Conservation (phyloP, 345 rosid species). For the Raphanus sativus region DNA sequence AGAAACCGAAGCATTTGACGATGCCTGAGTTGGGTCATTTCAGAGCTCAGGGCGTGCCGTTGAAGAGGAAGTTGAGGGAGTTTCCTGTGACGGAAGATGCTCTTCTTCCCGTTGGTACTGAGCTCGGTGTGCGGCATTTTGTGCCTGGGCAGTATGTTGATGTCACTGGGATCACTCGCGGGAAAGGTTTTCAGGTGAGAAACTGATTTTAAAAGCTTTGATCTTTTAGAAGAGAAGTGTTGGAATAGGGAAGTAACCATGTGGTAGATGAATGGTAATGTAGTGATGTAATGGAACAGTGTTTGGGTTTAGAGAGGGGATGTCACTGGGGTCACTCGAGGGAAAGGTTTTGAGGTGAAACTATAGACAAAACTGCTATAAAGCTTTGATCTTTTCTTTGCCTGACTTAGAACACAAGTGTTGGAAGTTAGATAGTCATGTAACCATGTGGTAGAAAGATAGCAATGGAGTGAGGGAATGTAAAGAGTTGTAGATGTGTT, state of each 20-base stretch:
- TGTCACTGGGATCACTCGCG: conserved; percentile 80
- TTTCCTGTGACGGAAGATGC: conserved; percentile 96
- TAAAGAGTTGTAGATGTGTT: background rate
- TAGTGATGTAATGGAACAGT: background rate
- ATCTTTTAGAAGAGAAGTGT: background rate
- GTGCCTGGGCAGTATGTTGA: conserved; percentile 90
- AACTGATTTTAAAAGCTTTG: background rate
- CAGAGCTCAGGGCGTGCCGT: conserved; percentile 91
- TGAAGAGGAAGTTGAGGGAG: conserved; percentile 90
- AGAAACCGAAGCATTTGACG: conserved; percentile 89
- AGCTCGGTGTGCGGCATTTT: conserved; percentile 81
- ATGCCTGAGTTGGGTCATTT: conserved; percentile 97
- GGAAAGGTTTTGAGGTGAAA: conserved; percentile 52
- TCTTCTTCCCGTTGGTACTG: conserved; percentile 77
- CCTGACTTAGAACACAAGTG: background rate
- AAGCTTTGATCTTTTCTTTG: background rate
- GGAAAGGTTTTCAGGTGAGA: conserved; percentile 92
- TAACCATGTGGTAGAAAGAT: conserved; percentile 2
- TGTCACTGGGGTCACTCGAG: too few relatives aligned
- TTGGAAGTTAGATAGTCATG: background rate
- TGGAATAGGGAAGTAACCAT: background rate
- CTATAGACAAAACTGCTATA: background rate
- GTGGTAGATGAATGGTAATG: background rate
- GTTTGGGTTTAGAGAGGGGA: too few relatives aligned
- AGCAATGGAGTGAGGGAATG: background rate